A percentile compares a stretch with the other conserved stretches of the same genome.
Evolutionary conservation across 208 protist genomes (phyloP).

Genomic region (Lotmaria passim): DNA sequence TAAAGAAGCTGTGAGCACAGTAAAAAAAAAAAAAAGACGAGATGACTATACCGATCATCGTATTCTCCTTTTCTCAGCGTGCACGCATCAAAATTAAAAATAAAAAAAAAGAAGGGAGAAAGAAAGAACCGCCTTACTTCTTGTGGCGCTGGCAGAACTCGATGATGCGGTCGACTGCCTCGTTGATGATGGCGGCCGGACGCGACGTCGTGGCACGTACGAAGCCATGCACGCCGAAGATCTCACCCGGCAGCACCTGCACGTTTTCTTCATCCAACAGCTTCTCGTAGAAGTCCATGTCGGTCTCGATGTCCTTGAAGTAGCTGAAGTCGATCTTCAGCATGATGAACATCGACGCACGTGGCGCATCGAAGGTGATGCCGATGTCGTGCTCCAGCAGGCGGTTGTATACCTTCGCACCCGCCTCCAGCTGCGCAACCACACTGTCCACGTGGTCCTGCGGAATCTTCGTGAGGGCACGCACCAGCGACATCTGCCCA

Average conservation of each 20-base stretch:
- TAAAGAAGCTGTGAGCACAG: too few relatives aligned
- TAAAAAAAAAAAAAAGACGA: too few relatives aligned
- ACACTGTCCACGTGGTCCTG: slow-evolving; percentile 51
- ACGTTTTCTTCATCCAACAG: slow-evolving; percentile 89
- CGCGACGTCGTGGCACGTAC: slow-evolving; percentile 88
- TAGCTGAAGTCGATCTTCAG: slow-evolving; percentile 76
- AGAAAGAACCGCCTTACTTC: slow-evolving; percentile 34
- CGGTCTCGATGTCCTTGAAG: slow-evolving; percentile 72
- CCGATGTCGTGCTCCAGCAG: slow-evolving; percentile 44
- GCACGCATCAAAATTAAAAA: too few relatives aligned
- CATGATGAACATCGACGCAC: slow-evolving; percentile 92
- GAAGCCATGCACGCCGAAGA: slow-evolving; percentile 80
- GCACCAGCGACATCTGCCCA: slow-evolving; percentile 82
- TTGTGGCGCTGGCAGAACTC: slow-evolving; percentile 73
- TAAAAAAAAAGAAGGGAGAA: too few relatives aligned
- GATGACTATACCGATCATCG: too few relatives aligned
- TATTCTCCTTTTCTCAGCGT: too few relatives aligned
- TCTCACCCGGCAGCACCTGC: slow-evolving; percentile 86
- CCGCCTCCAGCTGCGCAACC: slow-evolving; percentile 49
- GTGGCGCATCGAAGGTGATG: slow-evolving; percentile 65
- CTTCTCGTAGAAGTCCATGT: slow-evolving; percentile 85
- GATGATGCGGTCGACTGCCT: slow-evolving; percentile 83
- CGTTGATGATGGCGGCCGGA: slow-evolving; percentile 62
- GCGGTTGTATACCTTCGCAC: slow-evolving; percentile 45
- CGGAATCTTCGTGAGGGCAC: slow-evolving; percentile 74